A percentile compares a stretch with the other conserved stretches of the same genome.
Evolutionary conservation across 2,329 filamentous ascomycete genomes (phyloP).

Genomic region (Ophiostoma tasmaniense): DNA sequence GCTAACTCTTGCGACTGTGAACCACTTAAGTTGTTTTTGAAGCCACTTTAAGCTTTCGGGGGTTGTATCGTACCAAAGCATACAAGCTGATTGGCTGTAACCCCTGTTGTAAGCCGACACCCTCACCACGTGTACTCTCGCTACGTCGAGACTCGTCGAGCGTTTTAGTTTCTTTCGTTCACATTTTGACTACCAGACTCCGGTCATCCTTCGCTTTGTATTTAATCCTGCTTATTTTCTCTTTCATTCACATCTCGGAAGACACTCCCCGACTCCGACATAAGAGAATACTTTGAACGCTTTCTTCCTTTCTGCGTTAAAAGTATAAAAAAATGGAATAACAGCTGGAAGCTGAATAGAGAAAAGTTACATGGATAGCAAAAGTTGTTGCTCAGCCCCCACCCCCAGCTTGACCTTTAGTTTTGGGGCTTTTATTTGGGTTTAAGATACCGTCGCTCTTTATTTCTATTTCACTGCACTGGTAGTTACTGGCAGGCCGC

Average conservation of each 20-base stretch:
- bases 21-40: background rate
- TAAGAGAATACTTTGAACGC: background rate
- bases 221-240: background rate
- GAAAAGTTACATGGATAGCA: no score
- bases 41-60: background rate
- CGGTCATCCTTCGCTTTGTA: background rate
- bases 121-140: constrained; percentile 10
- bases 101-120: background rate
- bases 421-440: no score
- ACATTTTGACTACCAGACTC: background rate
- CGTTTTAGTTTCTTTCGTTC: background rate
- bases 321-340: background rate
- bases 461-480: no score
- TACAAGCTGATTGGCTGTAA: background rate
- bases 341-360: background rate
- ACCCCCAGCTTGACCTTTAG: no score
- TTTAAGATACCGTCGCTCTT: background rate
- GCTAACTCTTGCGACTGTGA: background rate
- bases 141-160: constrained; percentile 13
- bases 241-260: background rate
- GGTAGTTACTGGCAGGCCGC: no score
- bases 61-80: background rate
- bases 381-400: no score
- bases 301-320: background rate
- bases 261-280: background rate